Evolutionary conservation across 371 early-diverging fungal genomes (phyloP).

Genomic region (Choanephora cucurbitarum): DNA sequence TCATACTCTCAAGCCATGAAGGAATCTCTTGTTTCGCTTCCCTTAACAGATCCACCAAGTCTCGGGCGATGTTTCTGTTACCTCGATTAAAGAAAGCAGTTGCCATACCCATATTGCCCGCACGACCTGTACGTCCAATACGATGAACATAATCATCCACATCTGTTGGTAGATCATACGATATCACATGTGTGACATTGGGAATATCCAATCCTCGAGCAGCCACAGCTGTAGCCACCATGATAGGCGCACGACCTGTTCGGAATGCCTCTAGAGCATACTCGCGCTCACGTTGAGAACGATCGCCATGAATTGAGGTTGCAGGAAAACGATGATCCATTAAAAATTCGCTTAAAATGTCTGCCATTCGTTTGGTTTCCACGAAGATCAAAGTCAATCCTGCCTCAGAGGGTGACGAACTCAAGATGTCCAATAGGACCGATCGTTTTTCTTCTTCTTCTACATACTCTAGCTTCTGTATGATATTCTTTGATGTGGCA

Average conservation of each 20-base stretch:
- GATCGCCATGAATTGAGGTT: conserved; percentile 95
- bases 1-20: conserved; percentile 66
- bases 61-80: conserved; percentile 84
- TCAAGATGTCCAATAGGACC: conserved; percentile 79
- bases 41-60: conserved; percentile 71
- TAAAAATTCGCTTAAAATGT: conserved; percentile 81
- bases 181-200: conserved; percentile 88
- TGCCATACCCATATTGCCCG: conserved; percentile 92
- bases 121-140: conserved; percentile 93
- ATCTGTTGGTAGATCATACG: conserved; percentile 92
- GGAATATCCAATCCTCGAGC: conserved; percentile 97
- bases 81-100: conserved; percentile 95
- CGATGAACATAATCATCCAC: conserved; percentile 96
- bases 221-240: conserved; percentile 99
- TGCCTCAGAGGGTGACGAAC: conserved; percentile 84
- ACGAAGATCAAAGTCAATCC: conserved; percentile 95
- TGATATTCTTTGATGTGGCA: conserved; percentile 95
- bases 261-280: conserved; percentile 86
- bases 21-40: conserved; percentile 54
- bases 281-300: conserved; percentile 95
- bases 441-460: conserved; percentile 80
- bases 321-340: conserved; percentile 72
- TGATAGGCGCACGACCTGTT: conserved; percentile 81
- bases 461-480: conserved; percentile 76
- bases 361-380: conserved; percentile 97